Evolutionary conservation across 1,284 basidiomycete genomes (phyloP), one percentile per base, ranked within the genome.

Genomic region (Rhodotorula sp.): DNA sequence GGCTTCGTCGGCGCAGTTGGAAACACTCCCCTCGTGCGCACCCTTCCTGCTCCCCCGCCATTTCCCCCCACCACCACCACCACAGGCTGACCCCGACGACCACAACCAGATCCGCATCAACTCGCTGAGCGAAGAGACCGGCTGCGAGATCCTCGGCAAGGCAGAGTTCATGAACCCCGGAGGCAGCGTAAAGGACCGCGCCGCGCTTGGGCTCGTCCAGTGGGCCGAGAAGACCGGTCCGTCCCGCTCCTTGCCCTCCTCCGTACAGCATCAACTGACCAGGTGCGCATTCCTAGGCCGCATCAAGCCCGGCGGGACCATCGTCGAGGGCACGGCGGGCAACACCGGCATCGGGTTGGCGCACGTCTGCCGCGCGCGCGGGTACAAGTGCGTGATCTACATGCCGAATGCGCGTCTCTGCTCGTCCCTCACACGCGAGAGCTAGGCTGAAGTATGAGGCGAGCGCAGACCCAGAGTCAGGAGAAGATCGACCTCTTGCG

Each of bases 331-430:
- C 4, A 99, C 96, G 1, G 96, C 96, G 44, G 96, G 96, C n/a
- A 99, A 99, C 84, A 99, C 96, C 12, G 96, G 71, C 19, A 72
- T 76, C 51, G 75, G 76, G 36, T 70, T 77, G 53, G 77, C 77
- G 1, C 78, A 83, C 66, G 92, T 98, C 66, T 98, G 96, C 83
- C 86, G 96, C 78, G 88, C 92, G 37, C 88, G 87, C 77, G 95
- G 97, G 6, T 99, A 99, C 85, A 91, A 90, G 81, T 98, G 96
- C 80, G 95, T 99, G n/a, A 99, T 99, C 80, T 99, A 94, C 87
- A 98, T 99, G 96, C 96, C 96, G 61, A 87, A 97, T 83, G 91
- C 90, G 72, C 37, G 83, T 75, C 58, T 32, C 58, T 13, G 36
- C 27, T 22, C 27, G 48, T n/a, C 29, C 32, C 15, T 21, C 32